Conservation (phyloP, 768 basidiomycete species). For the Galerina sulciceps region DNA sequence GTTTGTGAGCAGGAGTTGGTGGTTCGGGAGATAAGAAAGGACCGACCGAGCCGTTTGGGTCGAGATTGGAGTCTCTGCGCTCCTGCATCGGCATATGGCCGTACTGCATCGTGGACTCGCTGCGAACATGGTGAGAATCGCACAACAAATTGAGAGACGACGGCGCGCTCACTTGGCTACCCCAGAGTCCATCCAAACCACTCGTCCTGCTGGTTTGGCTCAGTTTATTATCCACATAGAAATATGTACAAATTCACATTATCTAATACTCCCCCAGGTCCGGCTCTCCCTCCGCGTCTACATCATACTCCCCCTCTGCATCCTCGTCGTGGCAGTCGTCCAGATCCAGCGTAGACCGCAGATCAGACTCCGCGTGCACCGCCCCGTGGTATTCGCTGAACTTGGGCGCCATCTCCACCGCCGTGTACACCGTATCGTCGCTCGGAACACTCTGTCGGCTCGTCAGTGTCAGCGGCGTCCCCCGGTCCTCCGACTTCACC, state of each 20-base stretch:
- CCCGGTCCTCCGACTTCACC: slow-evolving; percentile 53
- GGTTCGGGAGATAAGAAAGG: slow-evolving; percentile 17
- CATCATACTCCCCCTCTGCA: slow-evolving; percentile 29
- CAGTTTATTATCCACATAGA: background rate
- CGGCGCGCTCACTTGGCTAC: slow-evolving; percentile 40
- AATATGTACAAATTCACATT: slow-evolving; percentile 6
- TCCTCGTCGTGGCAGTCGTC: slow-evolving; percentile 37
- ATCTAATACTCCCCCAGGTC: slow-evolving; percentile 3
- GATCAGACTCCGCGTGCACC: slow-evolving; percentile 30
- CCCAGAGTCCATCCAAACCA: slow-evolving; percentile 37
- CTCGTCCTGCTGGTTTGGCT: slow-evolving; percentile 13
- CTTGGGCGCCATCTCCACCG: slow-evolving; percentile 17
- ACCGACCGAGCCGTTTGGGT: slow-evolving; percentile 60
- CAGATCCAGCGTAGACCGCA: slow-evolving; percentile 37
- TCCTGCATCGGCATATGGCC: slow-evolving; percentile 56
- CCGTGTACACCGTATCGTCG: slow-evolving; percentile 58
- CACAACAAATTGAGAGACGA: slow-evolving; percentile 2
- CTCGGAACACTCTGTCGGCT: slow-evolving; percentile 14
- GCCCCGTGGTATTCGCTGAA: slow-evolving; percentile 23
- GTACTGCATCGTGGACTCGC: slow-evolving; percentile 67
- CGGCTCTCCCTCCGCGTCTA: slow-evolving; percentile 19
- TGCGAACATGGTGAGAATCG: slow-evolving; percentile 32
- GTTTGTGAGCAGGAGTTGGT: slow-evolving; percentile 16
- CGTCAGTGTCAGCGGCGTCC: slow-evolving; percentile 15
- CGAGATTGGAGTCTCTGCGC: slow-evolving; percentile 58